Evolutionary conservation across 495 filamentous ascomycete genomes (phyloP).

Genomic region (Schizothecium vesticola): DNA sequence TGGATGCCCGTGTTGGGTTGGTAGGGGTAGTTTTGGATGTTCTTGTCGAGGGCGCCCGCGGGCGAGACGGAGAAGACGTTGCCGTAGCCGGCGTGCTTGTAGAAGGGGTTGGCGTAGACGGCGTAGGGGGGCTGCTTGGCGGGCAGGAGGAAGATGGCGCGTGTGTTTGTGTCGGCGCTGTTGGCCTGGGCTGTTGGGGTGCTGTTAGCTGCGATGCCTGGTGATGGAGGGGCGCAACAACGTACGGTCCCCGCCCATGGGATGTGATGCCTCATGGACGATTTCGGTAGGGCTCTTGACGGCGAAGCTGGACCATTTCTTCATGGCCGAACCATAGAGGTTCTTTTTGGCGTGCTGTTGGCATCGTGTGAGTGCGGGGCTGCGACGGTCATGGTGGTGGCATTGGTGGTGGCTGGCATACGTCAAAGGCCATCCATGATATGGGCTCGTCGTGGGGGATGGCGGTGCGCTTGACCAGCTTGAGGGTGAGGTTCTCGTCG

Average conservation of each 20-base stretch:
- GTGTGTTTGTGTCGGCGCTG: conserved; percentile 66
- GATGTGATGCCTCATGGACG: conserved; percentile 65
- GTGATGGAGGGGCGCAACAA: conserved; percentile 30
- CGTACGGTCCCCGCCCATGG: conserved; percentile 53
- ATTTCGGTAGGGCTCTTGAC: conserved; percentile 76
- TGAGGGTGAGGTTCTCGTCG: conserved; percentile 64
- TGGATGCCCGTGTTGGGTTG: conserved; percentile 70
- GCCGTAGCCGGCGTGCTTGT: conserved; percentile 72
- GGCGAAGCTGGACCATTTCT: conserved; percentile 77
- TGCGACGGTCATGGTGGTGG: not conserved
- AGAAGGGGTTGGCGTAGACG: conserved; percentile 84
- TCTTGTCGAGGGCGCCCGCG: conserved; percentile 56
- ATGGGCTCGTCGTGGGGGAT: conserved; percentile 79
- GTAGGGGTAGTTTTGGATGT: conserved; percentile 77
- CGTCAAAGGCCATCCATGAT: conserved; percentile 85
- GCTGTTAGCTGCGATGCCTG: not conserved
- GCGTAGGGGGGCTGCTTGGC: conserved; percentile 68
- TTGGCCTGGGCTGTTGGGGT: conserved; percentile 54
- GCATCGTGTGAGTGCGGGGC: conserved; percentile 21
- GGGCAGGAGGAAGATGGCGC: conserved; percentile 79
- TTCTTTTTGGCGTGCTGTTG: conserved; percentile 67
- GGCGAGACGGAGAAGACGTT: conserved; percentile 67
- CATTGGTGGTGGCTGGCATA: conserved; percentile 31
- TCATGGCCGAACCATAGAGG: conserved; percentile 83
- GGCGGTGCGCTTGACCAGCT: conserved; percentile 68